Conservation (phyloP, 73 alveolate species). For the Uronychia binucleata region DNA sequence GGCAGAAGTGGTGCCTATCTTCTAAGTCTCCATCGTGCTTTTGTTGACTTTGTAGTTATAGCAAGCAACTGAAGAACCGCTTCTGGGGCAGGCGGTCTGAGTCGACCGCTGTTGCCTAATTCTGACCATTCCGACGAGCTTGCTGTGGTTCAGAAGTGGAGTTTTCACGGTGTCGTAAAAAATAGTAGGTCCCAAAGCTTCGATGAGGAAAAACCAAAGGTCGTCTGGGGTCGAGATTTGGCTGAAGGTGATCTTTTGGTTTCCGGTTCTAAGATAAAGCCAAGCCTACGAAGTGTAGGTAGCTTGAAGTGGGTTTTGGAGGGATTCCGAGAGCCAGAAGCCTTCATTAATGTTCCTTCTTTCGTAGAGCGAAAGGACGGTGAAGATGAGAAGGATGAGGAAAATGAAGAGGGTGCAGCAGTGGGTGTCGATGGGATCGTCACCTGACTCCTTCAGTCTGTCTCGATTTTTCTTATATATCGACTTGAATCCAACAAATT, state of each 20-base stretch:
- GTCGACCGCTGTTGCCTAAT: not conserved
- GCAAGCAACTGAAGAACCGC: not conserved
- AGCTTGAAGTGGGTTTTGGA: not conserved
- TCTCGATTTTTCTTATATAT: not conserved
- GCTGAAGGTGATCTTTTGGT: not conserved
- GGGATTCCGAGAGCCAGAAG: not conserved
- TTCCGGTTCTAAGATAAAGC: not conserved
- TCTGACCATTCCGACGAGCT: not conserved
- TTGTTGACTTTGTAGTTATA: not conserved
- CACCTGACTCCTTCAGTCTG: not conserved
- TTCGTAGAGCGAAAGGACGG: not conserved
- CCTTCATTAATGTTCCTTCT: not conserved
- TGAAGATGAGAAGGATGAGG: not conserved
- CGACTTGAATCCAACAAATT: not conserved
- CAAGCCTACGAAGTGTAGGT: not conserved
- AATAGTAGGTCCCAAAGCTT: not conserved
- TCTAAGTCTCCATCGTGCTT: not conserved
- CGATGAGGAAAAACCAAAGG: not conserved
- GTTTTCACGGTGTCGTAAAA: not conserved
- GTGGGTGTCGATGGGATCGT: not conserved
- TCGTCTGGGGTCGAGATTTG: not conserved
- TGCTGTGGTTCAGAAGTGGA: not conserved
- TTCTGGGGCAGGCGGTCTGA: not conserved
- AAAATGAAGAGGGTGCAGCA: not conserved
- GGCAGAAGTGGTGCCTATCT: not conserved